Evolutionary conservation across 768 basidiomycete species (phyloP).

Genomic region (Boletus tylopilopsis): DNA sequence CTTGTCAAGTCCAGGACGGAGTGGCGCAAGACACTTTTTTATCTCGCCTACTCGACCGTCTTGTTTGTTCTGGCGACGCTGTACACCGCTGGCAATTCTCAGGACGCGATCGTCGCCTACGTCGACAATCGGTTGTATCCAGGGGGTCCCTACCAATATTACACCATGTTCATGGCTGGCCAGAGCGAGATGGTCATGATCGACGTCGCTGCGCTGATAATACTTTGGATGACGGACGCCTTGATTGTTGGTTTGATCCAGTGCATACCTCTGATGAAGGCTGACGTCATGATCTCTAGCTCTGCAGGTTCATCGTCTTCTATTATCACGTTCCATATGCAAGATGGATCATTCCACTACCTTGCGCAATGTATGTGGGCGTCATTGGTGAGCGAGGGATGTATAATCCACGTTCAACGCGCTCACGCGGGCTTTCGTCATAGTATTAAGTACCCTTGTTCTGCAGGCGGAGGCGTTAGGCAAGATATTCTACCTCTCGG

Average conservation of each 20-base stretch:
- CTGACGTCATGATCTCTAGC: constrained; percentile 8
- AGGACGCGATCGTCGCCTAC: constrained; percentile 26
- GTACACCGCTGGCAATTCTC: constrained; percentile 28
- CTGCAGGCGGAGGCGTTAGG: constrained; percentile 17
- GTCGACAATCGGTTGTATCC: constrained; percentile 28
- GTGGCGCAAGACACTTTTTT: constrained; percentile 23
- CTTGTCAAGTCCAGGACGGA: not conserved
- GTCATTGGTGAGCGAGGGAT: constrained; percentile 19
- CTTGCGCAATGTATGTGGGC: constrained; percentile 22
- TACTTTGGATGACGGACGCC: constrained; percentile 30
- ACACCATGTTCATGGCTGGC: constrained; percentile 21
- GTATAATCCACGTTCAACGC: not conserved
- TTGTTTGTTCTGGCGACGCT: constrained; percentile 28
- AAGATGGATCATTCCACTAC: constrained; percentile 25
- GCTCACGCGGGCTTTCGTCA: not conserved
- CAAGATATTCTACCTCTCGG: constrained; percentile 20
- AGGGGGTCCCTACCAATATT: constrained; percentile 26
- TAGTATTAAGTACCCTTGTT: constrained; percentile 21
- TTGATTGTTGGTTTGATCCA: constrained; percentile 21
- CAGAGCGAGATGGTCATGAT: constrained; percentile 22
- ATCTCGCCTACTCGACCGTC: constrained; percentile 24
- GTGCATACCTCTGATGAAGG: not conserved
- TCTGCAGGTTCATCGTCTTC: constrained; percentile 24
- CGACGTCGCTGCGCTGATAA: constrained; percentile 21
- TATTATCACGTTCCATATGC: constrained; percentile 18